Base-by-base conservation (phyloP, 192 early-diverging fungal genomes). In the Podila minutissima region DNA sequence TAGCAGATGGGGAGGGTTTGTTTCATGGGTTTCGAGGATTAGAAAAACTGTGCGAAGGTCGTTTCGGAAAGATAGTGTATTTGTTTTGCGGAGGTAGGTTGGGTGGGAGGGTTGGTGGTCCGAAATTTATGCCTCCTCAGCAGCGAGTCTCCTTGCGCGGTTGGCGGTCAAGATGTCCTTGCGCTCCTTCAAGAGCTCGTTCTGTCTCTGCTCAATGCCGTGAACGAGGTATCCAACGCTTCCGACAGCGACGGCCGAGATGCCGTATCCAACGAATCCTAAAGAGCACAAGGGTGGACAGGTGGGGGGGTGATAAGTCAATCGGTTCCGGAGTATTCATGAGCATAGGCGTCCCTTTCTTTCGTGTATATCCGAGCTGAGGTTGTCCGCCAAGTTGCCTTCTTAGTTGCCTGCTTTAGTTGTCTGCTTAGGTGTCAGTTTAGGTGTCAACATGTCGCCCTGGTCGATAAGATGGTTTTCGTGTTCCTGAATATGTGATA, bases 151-250 rank as follows among this genome's bases (percentile, higher is more conserved):
- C 70, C 70, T 79, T 53, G 71, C 70, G 61, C 76, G 76, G 66
- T 79, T 79, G 53, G 76, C 76, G 58, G 29, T 22, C 66, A 79
- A 72, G 38, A 72, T 51, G 0, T 72, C 66, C 61, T 68, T 72
- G 70, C 76, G 76, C 29, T 79, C 76, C 69, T 79, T 79, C 70
- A 79, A 59, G 63, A 79, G 58, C 66, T 79, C 70, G 57, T 67
- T 68, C 57, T 79, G 76, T 72, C 76, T 79, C 70, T 72, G 70
- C 70, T 72, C 70, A 28, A 79, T 48, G 33, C 62, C 62, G 55
- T 79, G 32, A 33, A 72, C 55, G 60, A 64, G 64, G 59, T 79
- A 79, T 64, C 76, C 76, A 28, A 79, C 49, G 24, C 41, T 51
- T 59, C 70, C 69, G 61, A 79, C 33, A 48, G 64, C 76, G 20